phyloP scores from a whole-genome alignment of 495 filamentous ascomycete species.

The Penicillium manginii region DNA sequence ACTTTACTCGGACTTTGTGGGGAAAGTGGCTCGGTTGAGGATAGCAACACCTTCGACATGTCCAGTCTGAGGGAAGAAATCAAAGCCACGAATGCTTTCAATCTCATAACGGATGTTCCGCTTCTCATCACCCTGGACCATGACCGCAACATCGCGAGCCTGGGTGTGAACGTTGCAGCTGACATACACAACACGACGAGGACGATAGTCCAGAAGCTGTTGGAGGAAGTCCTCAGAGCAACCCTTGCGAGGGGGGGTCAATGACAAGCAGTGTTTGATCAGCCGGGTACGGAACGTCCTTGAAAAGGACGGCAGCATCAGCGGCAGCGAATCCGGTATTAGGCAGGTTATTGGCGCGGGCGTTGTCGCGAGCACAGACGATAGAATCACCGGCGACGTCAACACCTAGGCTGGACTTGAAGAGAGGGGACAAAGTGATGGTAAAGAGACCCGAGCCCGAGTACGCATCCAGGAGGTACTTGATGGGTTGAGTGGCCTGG shows the following conservation, averaged over 20 bases:
- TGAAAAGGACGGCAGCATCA: conserved; percentile 82
- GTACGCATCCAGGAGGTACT: conserved; percentile 94
- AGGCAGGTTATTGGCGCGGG: conserved; percentile 71
- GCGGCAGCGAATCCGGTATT: conserved; percentile 80
- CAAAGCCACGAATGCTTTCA: conserved; percentile 90
- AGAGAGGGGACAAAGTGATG: conserved; percentile 83
- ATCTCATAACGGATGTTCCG: conserved; percentile 72
- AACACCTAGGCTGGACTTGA: conserved; percentile 70
- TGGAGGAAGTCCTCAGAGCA: conserved; percentile 83
- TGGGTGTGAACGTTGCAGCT: conserved; percentile 98
- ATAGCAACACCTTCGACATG: conserved; percentile 96
- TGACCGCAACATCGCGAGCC: conserved; percentile 83
- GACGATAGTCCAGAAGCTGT: conserved; percentile 77
- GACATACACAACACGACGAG: conserved; percentile 84
- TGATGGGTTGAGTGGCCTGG: conserved; percentile 55
- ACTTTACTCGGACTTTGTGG: conserved; percentile 15
- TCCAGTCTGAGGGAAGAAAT: conserved; percentile 97
- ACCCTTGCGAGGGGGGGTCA: conserved; percentile 90
- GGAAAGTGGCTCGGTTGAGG: conserved; percentile 49
- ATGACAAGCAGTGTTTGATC: conserved; percentile 88
- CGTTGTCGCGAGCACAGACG: conserved; percentile 74
- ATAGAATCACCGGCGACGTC: conserved; percentile 76
- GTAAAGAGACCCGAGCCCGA: conserved; percentile 97
- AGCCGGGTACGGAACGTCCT: conserved; percentile 65
- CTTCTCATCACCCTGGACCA: conserved; percentile 68